A percentile compares a stretch with the other conserved stretches of the same genome.
phyloP scores from a whole-genome alignment of 352 stramenopile genomes.

The Blastocystis sp. region DNA sequence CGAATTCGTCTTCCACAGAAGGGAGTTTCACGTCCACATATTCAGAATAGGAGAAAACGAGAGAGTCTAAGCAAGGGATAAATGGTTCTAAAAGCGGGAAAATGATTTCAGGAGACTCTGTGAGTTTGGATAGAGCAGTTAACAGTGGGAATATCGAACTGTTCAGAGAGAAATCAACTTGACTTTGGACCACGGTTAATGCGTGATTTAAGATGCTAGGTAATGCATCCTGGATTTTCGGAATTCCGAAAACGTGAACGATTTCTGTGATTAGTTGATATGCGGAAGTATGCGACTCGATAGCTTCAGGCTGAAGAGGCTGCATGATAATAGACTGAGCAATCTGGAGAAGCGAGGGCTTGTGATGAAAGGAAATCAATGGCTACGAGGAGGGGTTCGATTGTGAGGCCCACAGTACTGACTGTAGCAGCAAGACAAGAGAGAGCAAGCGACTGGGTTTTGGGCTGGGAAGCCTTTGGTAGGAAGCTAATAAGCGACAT shows the following conservation, averaged over 20 bases:
- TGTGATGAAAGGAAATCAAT: not conserved
- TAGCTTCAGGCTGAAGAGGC: not conserved
- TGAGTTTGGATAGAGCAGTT: not conserved
- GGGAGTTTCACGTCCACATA: conserved; percentile 29
- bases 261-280: not conserved
- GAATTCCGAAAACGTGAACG: not conserved
- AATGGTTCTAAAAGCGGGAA: not conserved
- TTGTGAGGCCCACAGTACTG: not conserved
- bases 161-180: not conserved
- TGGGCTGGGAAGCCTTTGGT: not conserved
- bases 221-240: not conserved
- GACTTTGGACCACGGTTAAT: not conserved
- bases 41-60: not conserved
- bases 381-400: not conserved
- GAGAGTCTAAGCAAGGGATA: not conserved
- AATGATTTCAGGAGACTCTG: not conserved
- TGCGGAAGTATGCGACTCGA: not conserved
- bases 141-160: conserved; percentile 23
- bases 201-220: not conserved
- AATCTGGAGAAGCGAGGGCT: not conserved
- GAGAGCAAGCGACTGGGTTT: not conserved
- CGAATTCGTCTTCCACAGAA: not conserved
- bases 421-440: not conserved
- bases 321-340: not conserved
- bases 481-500: not conserved